These are phyloP conservation scores for Talaromyces wortmannii DNA, from an alignment of 495 filamentous ascomycete genomes.

Conservation along the genomic window DNA sequence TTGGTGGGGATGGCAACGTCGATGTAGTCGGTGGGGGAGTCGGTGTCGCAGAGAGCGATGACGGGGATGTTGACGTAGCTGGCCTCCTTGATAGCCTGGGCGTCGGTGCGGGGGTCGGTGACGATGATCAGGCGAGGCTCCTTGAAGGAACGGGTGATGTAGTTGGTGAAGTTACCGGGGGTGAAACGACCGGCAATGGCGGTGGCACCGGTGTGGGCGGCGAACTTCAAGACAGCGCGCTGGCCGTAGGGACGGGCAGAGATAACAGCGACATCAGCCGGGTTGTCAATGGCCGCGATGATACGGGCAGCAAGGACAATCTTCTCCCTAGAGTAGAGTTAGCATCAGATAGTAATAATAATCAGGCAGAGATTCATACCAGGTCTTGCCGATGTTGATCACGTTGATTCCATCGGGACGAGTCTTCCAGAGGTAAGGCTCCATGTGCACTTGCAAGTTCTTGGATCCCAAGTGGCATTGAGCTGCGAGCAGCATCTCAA, in stretches of 20 bases:
- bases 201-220: conserved; percentile 91
- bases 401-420: conserved; percentile 96
- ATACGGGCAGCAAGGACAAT: conserved; percentile 96
- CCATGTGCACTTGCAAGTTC: conserved; percentile 98
- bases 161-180: conserved; percentile 99
- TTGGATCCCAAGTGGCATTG: conserved; percentile 97
- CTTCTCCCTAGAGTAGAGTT: conserved; percentile 73
- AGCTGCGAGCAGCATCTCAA: conserved; percentile 97
- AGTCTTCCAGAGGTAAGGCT: conserved; percentile 99
- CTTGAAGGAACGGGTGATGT: conserved; percentile 99
- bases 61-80: conserved; percentile 99
- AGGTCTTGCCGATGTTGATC: conserved; percentile 99
- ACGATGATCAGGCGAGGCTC: conserved; percentile 99
- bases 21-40: conserved; percentile 99
- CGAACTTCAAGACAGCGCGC: conserved; percentile 99
- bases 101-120: conserved; percentile 98
- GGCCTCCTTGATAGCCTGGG: conserved; percentile 99
- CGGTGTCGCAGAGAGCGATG: conserved; percentile 97
- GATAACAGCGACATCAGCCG: conserved; percentile 97
- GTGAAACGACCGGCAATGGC: conserved; percentile 99
- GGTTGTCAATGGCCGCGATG: conserved; percentile 98
- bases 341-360: not conserved
- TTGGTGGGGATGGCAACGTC: conserved; percentile 99
- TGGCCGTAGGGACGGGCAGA: conserved; percentile 98
- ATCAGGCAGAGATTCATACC: conserved; percentile 48